A percentile compares a stretch with the other conserved stretches of the same genome.
These are phyloP conservation scores for Ogataea trehalophila DNA, from an alignment of 805 yeast species.

Conservation along the genomic window DNA sequence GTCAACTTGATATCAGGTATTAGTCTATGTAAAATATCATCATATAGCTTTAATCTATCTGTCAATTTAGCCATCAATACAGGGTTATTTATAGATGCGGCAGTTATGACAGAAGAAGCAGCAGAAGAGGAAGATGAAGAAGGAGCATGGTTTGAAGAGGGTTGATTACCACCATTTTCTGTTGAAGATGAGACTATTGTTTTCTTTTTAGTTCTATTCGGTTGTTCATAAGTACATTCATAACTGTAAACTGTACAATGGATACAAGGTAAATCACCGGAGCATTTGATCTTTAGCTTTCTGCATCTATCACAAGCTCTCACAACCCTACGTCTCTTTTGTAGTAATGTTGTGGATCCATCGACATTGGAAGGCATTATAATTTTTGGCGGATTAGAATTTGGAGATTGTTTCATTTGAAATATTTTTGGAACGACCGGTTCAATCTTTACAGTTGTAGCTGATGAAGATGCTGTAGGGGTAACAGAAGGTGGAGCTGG, in stretches of 20 bases:
- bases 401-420: conserved; percentile 8
- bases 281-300: conserved; percentile 47
- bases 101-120: conserved; percentile 13
- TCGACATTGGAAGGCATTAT: conserved; percentile 23
- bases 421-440: background rate
- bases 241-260: conserved; percentile 81
- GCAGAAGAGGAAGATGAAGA: conserved; percentile 1
- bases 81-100: conserved; percentile 12
- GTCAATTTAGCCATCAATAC: conserved; percentile 28
- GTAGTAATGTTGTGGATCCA: conserved; percentile 13
- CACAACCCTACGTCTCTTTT: conserved; percentile 36
- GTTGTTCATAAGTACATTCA: conserved; percentile 81
- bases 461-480: background rate
- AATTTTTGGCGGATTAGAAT: conserved; percentile 22
- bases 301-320: conserved; percentile 51
- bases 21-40: conserved; percentile 29
- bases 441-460: background rate
- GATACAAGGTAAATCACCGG: conserved; percentile 45
- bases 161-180: background rate
- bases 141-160: background rate
- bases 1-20: conserved; percentile 30
- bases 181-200: background rate
- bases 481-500: background rate
- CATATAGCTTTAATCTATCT: conserved; percentile 28
- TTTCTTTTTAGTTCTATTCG: conserved; percentile 38